Evolutionary conservation across 1,284 basidiomycete genomes (phyloP), one percentile per base, ranked within the genome.

Genomic region (Sporisorium scitamineum): DNA sequence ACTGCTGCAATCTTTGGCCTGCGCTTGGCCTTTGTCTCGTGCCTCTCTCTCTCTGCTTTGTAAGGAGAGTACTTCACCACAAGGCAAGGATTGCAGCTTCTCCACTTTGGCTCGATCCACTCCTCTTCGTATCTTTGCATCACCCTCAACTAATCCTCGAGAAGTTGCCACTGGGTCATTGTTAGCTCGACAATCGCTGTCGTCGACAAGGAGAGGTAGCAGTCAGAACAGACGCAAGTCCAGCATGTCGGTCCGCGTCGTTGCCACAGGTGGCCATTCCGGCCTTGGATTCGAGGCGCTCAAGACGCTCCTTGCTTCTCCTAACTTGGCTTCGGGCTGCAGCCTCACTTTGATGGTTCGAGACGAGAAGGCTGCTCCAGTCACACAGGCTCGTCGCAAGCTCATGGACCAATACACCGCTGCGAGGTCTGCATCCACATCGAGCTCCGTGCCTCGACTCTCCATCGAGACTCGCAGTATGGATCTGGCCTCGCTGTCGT

Each of bases 181-280:
- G n/a, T n/a, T n/a, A n/a, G n/a, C n/a, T n/a, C n/a, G n/a, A n/a
- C n/a, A n/a, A n/a, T n/a, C n/a, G n/a, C n/a, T n/a, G n/a, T n/a
- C n/a, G n/a, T n/a, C n/a, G n/a, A n/a, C n/a, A n/a, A n/a, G n/a
- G n/a, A n/a, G n/a, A n/a, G n/a, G n/a, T n/a, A n/a, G n/a, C n/a
- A n/a, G n/a, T n/a, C n/a, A n/a, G n/a, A n/a, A n/a, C 42, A 42
- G 41, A 27, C 32, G 22, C 39, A 20, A 8, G 10, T 9, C 6
- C 29, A 47, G 11, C 27, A 71, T 71, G 69, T 44, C 62, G 39
- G 31, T 66, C 5, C 61, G 72, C 14, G 66, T 76, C 37, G 41
- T 71, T n/a, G 73, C 73, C 2, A 71, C 73, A 16, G 73, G 73
- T 18, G 69, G 73, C 4, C 73, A 76, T 52, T 76, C 73, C 2